Conservation (phyloP, 2,329 filamentous ascomycete species). For the Sphaerulina vaccinii region DNA sequence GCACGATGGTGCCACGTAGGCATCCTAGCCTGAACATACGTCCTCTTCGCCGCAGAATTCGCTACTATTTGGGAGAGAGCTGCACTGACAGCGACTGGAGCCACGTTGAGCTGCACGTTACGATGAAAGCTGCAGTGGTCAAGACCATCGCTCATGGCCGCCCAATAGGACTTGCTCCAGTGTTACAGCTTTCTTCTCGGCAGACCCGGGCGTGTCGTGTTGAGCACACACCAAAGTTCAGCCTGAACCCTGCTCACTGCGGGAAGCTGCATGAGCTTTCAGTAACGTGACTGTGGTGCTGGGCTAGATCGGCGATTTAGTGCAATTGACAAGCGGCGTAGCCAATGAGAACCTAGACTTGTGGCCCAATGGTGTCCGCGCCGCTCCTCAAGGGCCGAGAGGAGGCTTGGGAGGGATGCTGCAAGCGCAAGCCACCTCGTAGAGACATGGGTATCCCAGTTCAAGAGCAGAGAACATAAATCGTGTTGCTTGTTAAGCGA, state of each 20-base stretch:
- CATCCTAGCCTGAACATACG: too few relatives aligned
- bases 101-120: conserved; percentile 8
- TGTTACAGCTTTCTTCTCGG: neutral
- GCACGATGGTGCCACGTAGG: too few relatives aligned
- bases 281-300: conserved; percentile 6
- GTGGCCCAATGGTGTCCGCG: conserved; percentile 10
- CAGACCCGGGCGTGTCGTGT: conserved; percentile 5
- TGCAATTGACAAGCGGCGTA: neutral
- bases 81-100: neutral
- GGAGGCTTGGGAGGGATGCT: neutral
- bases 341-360: neutral
- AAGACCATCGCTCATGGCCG: neutral
- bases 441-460: conserved; percentile 3
- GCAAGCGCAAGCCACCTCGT: neutral
- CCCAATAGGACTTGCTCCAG: neutral
- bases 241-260: conserved; percentile 4
- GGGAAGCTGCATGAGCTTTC: conserved; percentile 12
- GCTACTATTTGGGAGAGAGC: neutral
- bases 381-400: conserved; percentile 11
- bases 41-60: too few relatives aligned
- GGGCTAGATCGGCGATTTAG: conserved; percentile 11
- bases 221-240: neutral
- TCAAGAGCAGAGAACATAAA: neutral
- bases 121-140: conserved; percentile 1
- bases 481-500: too few relatives aligned